Evolutionary conservation across 2,329 filamentous ascomycete species (phyloP).

Genomic region (Sclerotiophoma versabilis): DNA sequence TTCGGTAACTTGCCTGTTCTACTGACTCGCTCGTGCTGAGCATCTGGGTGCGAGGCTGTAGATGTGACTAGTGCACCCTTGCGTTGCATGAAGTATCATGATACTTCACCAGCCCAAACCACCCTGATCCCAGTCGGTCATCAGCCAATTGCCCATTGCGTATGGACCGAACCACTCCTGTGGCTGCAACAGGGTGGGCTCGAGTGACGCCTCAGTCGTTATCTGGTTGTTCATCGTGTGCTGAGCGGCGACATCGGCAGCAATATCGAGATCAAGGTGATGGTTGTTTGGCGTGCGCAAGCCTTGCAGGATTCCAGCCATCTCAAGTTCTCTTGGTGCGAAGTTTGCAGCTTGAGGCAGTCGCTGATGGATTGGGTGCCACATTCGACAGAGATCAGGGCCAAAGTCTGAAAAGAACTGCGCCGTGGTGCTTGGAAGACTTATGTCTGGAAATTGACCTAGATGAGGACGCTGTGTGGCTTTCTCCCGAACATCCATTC

Average conservation of each 20-base stretch:
- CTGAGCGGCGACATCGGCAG: constrained; percentile 19
- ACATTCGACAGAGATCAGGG: constrained; percentile 43
- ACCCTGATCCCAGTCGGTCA: constrained; percentile 45
- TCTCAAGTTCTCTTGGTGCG: constrained; percentile 38
- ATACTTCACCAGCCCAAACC: constrained; percentile 29
- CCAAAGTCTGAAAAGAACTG: constrained; percentile 45
- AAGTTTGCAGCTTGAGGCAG: constrained; percentile 28
- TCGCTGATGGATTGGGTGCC: constrained; percentile 33
- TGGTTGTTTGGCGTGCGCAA: constrained; percentile 35
- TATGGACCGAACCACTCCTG: constrained; percentile 41
- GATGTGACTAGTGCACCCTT: not conserved
- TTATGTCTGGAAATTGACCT: constrained; percentile 38
- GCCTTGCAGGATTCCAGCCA: constrained; percentile 42
- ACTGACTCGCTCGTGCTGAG: not conserved
- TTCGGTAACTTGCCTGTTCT: constrained; percentile 16
- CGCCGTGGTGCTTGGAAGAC: constrained; percentile 30
- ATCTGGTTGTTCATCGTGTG: constrained; percentile 28
- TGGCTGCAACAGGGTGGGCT: constrained; percentile 41
- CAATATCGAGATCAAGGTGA: constrained; percentile 29
- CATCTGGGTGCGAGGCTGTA: not conserved
- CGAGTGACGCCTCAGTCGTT: constrained; percentile 21
- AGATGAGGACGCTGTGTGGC: constrained; percentile 35
- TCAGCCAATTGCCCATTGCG: constrained; percentile 42
- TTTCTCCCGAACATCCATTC: constrained; percentile 43
- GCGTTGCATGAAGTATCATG: too few relatives aligned